These are phyloP conservation scores for Gossypium turneri DNA, from an alignment of 345 rosid species.

Conservation along the genomic window DNA sequence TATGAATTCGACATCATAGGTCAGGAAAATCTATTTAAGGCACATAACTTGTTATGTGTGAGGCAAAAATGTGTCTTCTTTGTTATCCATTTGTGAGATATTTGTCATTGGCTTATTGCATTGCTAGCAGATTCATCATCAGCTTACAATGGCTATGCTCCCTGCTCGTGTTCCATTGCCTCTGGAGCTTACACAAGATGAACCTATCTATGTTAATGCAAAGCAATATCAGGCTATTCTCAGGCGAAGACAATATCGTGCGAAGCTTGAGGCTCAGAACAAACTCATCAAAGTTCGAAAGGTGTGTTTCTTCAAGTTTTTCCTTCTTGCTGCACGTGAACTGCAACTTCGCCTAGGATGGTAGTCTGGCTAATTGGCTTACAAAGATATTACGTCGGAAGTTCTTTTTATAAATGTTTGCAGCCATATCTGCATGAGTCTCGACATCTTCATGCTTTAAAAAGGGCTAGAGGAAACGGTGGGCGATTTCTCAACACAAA, in stretches of 20 bases:
- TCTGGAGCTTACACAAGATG: constrained; percentile 42
- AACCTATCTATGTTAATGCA: constrained; percentile 73
- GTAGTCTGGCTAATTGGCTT: background rate
- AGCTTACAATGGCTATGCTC: constrained; percentile 45
- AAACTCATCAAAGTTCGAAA: constrained; percentile 56
- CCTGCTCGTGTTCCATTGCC: constrained; percentile 68
- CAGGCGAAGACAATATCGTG: constrained; percentile 73
- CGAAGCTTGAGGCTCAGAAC: constrained; percentile 82
- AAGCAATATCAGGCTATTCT: constrained; percentile 82
- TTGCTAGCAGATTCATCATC: constrained; percentile 46
- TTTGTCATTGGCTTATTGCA: constrained; percentile 12
- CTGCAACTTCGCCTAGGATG: background rate
- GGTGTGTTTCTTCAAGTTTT: constrained; percentile 35
- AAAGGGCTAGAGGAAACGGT: constrained; percentile 79
- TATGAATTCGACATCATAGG: background rate
- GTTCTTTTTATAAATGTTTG: constrained; percentile 10
- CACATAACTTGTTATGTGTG: background rate
- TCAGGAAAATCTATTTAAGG: constrained; percentile 16
- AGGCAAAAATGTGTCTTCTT: constrained; percentile 15
- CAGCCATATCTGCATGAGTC: constrained; percentile 92
- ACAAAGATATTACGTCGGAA: background rate
- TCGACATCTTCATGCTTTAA: constrained; percentile 77
- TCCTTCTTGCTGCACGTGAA: background rate
- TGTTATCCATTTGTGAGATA: constrained; percentile 22
- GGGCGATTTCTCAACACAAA: constrained; percentile 74